These are phyloP conservation scores for Anethum foeniculum DNA, from an alignment of 140 eudicot species.

Conservation along the genomic window DNA sequence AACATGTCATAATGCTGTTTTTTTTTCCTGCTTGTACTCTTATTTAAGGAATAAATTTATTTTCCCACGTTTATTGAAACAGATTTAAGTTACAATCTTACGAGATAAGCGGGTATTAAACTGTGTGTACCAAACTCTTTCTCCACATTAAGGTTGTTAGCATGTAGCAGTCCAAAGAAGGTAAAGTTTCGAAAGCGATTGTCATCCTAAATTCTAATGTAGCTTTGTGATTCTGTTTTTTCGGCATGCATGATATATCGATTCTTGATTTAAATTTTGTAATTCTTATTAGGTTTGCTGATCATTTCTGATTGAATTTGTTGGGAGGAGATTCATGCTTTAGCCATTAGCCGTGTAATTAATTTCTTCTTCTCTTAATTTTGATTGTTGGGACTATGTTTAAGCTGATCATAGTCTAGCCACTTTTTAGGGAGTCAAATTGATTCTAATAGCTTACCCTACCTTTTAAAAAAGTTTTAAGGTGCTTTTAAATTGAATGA, in stretches of 20 bases:
- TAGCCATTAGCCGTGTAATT: background rate
- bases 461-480: too few species aligned
- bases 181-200: background rate
- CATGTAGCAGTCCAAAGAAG: background rate
- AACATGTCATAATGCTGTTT: background rate
- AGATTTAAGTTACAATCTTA: background rate
- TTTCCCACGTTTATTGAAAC: background rate
- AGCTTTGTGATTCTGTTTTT: background rate
- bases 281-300: background rate
- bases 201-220: background rate
- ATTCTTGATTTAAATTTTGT: too few species aligned
- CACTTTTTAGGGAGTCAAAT: background rate
- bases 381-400: background rate
- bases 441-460: background rate
- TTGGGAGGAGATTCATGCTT: background rate
- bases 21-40: background rate
- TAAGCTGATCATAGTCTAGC: background rate
- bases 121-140: background rate
- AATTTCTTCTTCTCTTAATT: background rate
- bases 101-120: background rate
- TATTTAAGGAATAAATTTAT: background rate
- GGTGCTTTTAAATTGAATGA: background rate
- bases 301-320: background rate
- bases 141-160: background rate
- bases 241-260: background rate